Evolutionary conservation across 148 eudicot species (phyloP), one percentile per base, ranked within the genome.

Genomic region (Polygonum aviculare): DNA sequence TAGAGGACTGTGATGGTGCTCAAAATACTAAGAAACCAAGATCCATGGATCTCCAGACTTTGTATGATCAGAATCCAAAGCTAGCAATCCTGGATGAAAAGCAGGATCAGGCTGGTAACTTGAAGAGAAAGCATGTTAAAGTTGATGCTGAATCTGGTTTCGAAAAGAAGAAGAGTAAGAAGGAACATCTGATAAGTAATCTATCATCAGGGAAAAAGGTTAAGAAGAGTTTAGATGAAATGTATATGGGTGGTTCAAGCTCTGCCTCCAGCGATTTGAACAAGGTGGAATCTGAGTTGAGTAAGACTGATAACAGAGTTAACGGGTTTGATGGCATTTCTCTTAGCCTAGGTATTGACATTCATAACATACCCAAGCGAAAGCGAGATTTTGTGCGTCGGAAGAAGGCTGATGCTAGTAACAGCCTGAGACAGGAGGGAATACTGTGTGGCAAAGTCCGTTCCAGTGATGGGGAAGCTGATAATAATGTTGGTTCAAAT

Each of bases 381-480:
- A 91, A 85, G 11, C 87, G 99, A 12, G 97, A 87, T 74, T 83
- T 83, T 57, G 88, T 86, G 52, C 80, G 93, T 45, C 81, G 95
- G 74, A 96, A 84, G 82, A 88, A 88, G 85, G 80, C 76, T 71
- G 90, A 88, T 78, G 82, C 75, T 47, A 79, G 48, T 78, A 60
- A 44, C 76, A 80, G 77, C 41, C 77, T 76, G 16, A 84, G 86
- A 76, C 79, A 72, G 9, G 81, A 74, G 47, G 86, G 75, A 38
- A 65, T 72, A 12, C 74, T 80, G 26, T 52, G 73, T 62, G 69
- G 85, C 79, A 76, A 72, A 60, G 79, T 48, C 11, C 75, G 74
- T 88, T 85, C 84, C 7, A 82, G 33, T n/a, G 80, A 78, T 35
- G 74, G 72, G 22, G 73, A 49, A 62, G 84, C 72, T 47, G 59